These are phyloP conservation scores for Fusarium sterilihyphosum DNA, from an alignment of 2,329 filamentous ascomycete genomes.

Conservation along the genomic window DNA sequence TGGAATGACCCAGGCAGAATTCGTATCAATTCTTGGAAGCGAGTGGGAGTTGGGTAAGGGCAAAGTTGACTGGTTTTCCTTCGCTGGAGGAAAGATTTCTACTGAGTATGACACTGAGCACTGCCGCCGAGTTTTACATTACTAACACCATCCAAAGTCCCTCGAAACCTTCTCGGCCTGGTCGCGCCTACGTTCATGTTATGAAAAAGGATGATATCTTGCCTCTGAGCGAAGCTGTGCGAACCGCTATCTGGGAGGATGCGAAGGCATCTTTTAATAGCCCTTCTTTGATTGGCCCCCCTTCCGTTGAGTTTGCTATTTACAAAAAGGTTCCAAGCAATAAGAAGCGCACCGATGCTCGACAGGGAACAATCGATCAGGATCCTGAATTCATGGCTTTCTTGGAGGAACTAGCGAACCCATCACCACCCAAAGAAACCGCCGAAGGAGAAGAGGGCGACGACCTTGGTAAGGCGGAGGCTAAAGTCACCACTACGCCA, in stretches of 20 bases:
- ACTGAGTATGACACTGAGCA: conserved; percentile 71
- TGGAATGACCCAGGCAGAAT: conserved; percentile 83
- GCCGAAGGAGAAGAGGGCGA: conserved; percentile 54
- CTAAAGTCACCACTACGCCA: conserved; percentile 82
- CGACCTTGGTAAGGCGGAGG: conserved; percentile 58
- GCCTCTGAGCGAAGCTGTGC: conserved; percentile 75
- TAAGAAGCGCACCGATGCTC: conserved; percentile 80
- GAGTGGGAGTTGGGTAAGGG: conserved; percentile 85
- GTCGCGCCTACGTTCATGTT: conserved; percentile 84
- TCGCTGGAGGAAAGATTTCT: conserved; percentile 74
- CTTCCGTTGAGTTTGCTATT: conserved; percentile 81
- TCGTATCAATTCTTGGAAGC: conserved; percentile 74
- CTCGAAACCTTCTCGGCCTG: conserved; percentile 85
- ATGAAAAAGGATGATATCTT: conserved; percentile 75
- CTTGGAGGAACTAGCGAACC: conserved; percentile 85
- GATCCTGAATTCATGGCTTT: conserved; percentile 96
- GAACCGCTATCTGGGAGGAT: conserved; percentile 78
- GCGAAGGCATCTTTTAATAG: conserved; percentile 79
- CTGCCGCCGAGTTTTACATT: neutral
- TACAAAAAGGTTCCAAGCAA: conserved; percentile 84
- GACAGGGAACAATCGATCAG: conserved; percentile 95
- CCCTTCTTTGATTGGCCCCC: conserved; percentile 78
- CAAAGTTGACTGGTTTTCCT: conserved; percentile 86
- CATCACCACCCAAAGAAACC: conserved; percentile 57
- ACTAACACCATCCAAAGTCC: conserved; percentile 60